Conservation (phyloP, 768 basidiomycete genomes). For the Boletellus emodensis region DNA sequence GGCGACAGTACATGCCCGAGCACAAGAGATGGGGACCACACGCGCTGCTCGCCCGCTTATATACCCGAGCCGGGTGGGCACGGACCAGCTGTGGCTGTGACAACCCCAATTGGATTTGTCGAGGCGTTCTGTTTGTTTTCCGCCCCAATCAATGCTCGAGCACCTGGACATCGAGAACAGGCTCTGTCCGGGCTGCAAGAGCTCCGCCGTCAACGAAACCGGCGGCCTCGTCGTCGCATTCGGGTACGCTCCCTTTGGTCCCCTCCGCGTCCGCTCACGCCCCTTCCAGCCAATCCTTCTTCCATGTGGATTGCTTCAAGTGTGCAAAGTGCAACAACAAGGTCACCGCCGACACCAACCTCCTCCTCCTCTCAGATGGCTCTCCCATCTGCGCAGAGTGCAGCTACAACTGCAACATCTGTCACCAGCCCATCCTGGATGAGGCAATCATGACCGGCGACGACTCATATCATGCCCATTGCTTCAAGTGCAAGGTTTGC, state of each 20-base stretch:
- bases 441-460: slow-evolving; percentile 99
- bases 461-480: slow-evolving; percentile 97
- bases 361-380: slow-evolving; percentile 94
- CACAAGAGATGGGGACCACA: slow-evolving; percentile 69
- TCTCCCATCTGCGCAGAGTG: slow-evolving; percentile 94
- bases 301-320: slow-evolving; percentile 93
- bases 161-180: slow-evolving; percentile 44
- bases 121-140: not conserved
- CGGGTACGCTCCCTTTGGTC: slow-evolving; percentile 59
- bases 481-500: slow-evolving; percentile 98
- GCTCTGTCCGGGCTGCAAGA: slow-evolving; percentile 78
- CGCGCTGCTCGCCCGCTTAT: not conserved
- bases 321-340: slow-evolving; percentile 93
- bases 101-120: not conserved
- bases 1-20: slow-evolving; percentile 93
- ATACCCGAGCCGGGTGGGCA: slow-evolving; percentile 8
- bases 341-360: slow-evolving; percentile 94
- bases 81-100: slow-evolving; percentile 19
- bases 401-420: slow-evolving; percentile 94
- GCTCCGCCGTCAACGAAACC: slow-evolving; percentile 72
- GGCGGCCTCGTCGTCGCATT: slow-evolving; percentile 93
- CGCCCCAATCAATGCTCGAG: not conserved
- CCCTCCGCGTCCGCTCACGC: not conserved
- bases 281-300: slow-evolving; percentile 74
- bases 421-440: slow-evolving; percentile 90